Percentiles rank a stretch among this genome's conserved stretches.
Conservation (phyloP, 306 rosid genomes). For the Sicyos baderoa region DNA sequence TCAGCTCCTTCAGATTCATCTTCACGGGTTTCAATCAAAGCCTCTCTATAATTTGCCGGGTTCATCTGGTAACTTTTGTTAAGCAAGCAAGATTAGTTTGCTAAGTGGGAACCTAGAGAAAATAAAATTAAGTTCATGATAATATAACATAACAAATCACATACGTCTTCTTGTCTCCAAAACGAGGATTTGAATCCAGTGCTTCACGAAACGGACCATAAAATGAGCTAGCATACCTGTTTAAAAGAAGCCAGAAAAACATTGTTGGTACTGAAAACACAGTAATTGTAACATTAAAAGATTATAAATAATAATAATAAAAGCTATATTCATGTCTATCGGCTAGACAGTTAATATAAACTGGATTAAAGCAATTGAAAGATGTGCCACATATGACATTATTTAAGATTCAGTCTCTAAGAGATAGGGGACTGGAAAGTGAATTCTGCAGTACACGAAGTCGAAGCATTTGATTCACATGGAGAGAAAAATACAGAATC, state of each 20-base stretch:
- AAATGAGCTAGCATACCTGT: conserved; percentile 90
- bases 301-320: not conserved
- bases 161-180: conserved; percentile 93
- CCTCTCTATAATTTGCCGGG: conserved; percentile 92
- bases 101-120: conserved; percentile 22
- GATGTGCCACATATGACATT: not conserved
- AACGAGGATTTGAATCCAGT: conserved; percentile 88
- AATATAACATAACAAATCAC: conserved; percentile 9
- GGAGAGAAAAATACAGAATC: not conserved
- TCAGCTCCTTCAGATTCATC: conserved; percentile 96
- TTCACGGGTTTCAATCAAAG: conserved; percentile 67
- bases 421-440: not conserved
- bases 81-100: conserved; percentile 26
- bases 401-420: not conserved
- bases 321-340: not conserved
- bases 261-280: not conserved
- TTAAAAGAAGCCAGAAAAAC: conserved; percentile 20
- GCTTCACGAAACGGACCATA: conserved; percentile 97
- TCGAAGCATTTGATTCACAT: not conserved
- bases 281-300: not conserved
- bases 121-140: not conserved
- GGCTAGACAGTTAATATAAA: not conserved
- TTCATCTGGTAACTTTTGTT: conserved; percentile 84
- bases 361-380: not conserved
- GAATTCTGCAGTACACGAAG: not conserved